Conservation (phyloP, 108 stramenopile genomes). For the Pseudonitzschia pungens region DNA sequence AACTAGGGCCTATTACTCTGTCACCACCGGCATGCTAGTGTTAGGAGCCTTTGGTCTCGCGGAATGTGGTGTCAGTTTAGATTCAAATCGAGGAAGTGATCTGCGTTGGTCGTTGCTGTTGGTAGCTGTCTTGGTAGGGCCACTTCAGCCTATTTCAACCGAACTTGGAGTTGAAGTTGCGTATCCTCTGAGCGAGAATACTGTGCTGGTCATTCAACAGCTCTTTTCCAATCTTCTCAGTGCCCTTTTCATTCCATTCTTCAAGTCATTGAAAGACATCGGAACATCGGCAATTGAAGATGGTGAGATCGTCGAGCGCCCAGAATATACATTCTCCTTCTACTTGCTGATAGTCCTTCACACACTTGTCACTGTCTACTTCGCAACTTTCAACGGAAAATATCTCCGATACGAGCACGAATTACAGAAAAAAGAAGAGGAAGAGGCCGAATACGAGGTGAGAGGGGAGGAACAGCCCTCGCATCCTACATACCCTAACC, state of each 20-base stretch:
- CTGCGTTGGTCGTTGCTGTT: slow-evolving; percentile 68
- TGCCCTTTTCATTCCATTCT: slow-evolving; percentile 85
- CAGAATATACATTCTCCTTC: slow-evolving; percentile 84
- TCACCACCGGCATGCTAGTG: slow-evolving; percentile 69
- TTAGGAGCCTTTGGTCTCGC: slow-evolving; percentile 85
- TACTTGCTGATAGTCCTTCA: slow-evolving; percentile 78
- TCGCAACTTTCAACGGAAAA: slow-evolving; percentile 85
- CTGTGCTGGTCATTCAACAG: slow-evolving; percentile 84
- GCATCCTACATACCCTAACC: background rate
- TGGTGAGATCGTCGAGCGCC: slow-evolving; percentile 49
- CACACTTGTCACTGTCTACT: slow-evolving; percentile 73
- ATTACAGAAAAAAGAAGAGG: slow-evolving; percentile 50
- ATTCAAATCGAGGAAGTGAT: slow-evolving; percentile 66
- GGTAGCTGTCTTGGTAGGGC: slow-evolving; percentile 78
- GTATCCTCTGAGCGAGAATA: slow-evolving; percentile 84
- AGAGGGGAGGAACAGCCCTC: background rate
- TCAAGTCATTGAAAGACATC: slow-evolving; percentile 73
- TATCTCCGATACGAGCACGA: slow-evolving; percentile 82
- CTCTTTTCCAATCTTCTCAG: slow-evolving; percentile 81
- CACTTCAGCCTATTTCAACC: slow-evolving; percentile 81
- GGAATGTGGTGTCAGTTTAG: slow-evolving; percentile 81
- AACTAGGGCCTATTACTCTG: slow-evolving; percentile 65
- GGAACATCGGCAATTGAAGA: slow-evolving; percentile 49
- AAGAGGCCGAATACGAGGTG: slow-evolving; percentile 14
- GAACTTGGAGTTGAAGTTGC: slow-evolving; percentile 85